Base-by-base conservation (phyloP, 352 stramenopile species). In the Thalassiosira exigua region DNA sequence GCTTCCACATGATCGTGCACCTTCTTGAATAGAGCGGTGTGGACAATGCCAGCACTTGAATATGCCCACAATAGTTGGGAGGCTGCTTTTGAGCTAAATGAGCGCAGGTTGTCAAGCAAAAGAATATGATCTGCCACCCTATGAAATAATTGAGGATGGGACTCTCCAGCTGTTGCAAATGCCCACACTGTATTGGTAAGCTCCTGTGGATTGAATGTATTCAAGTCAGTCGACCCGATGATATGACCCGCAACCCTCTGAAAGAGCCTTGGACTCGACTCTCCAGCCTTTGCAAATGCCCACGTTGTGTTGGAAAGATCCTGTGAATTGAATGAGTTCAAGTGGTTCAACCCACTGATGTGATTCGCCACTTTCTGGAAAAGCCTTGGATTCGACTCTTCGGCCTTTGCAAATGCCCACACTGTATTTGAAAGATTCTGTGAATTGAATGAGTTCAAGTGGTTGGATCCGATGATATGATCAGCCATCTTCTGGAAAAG, bases 401-500 rank as follows among this genome's bases (percentile, higher is more conserved):
- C 46, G 14, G 66, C 50, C 17, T 53, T 82, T 0, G 74, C 67
- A 58, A 62, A 78, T 0, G 74, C 68, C 74, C 74, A 82, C 14
- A 48, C 67, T 21, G 69, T 60, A 24, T 72, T 82, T 22, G 67
- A 50, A 44, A 82, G 33, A 11, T 64, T 58, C 21, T 69, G 46
- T 36, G 57, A 48, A 60, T 51, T 48, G 24, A 76, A 82, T 19
- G 5, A 64, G 33, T 58, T 11, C 7, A 44, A 14, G 36, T 14
- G 14, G 46, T 73, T 57, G 1, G 68, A 79, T 7, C 14, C 36
- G 36, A 44, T 44, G 7, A 44, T 14, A 21, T 32, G 33, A 33
- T 84, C 58, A 5, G 75, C 61, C 51, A 84, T 53, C 19, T 26
- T 44, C 36, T 65, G 19, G 24, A 84, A 79, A 3, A 84, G 39